Percentiles rank a stretch among this genome's conserved stretches.
phyloP scores from a whole-genome alignment of 352 stramenopile genomes.

The Phytophthora rubi region DNA sequence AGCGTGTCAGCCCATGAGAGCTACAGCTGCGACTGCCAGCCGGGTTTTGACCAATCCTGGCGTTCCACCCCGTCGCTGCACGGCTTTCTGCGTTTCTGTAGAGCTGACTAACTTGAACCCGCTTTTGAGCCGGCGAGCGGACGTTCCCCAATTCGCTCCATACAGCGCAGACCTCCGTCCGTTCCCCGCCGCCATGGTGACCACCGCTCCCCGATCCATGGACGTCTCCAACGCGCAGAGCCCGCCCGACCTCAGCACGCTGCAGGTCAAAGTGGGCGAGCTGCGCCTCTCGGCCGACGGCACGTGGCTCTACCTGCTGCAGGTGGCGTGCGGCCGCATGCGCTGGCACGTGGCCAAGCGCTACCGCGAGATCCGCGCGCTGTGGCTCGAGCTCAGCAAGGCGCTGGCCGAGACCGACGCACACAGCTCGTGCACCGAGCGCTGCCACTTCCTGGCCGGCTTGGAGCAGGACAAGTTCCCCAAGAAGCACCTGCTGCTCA shows the following conservation, averaged over 20 bases:
- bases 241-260: constrained; percentile 49
- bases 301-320: constrained; percentile 73
- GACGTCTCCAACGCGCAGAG: constrained; percentile 20
- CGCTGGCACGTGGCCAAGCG: constrained; percentile 63
- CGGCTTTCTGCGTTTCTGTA: constrained; percentile 22
- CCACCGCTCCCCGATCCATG: constrained; percentile 21
- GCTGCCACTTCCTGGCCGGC: constrained; percentile 70
- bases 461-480: constrained; percentile 79
- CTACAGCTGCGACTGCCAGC: constrained; percentile 7
- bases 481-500: constrained; percentile 75
- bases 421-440: constrained; percentile 47
- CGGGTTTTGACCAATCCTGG: constrained; percentile 29
- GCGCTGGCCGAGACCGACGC: constrained; percentile 35
- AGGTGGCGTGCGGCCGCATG: constrained; percentile 54
- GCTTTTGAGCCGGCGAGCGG: constrained; percentile 12
- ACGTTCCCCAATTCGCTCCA: constrained; percentile 23
- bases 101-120: constrained; percentile 32
- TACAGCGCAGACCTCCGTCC: constrained; percentile 7
- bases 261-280: constrained; percentile 64
- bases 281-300: constrained; percentile 59
- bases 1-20: no score
- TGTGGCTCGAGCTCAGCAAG: constrained; percentile 61
- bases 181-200: constrained; percentile 16
- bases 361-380: constrained; percentile 79
- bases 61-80: constrained; percentile 4